Conservation (phyloP, 176 grass and related monocot species). For the Olyra latifolia region DNA sequence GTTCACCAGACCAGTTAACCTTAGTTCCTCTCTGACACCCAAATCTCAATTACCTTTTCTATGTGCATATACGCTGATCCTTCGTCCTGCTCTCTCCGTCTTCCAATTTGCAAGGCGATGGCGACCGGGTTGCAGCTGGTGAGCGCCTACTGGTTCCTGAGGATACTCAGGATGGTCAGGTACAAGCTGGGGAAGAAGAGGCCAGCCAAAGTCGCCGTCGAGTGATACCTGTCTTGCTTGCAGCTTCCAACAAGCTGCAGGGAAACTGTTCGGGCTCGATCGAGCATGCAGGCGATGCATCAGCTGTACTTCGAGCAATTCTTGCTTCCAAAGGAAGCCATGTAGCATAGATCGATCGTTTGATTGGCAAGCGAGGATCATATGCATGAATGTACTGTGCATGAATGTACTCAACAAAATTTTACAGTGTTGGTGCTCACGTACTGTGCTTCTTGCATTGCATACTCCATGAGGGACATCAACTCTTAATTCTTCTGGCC, state of each 20-base stretch:
- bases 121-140: conserved; percentile 75
- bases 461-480: no score
- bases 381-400: no score
- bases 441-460: no score
- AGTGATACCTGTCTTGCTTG: neutral
- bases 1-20: neutral
- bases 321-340: neutral
- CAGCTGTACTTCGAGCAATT: neutral
- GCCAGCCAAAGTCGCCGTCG: conserved; percentile 1
- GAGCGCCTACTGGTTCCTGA: conserved; percentile 84
- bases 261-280: neutral
- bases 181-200: conserved; percentile 66
- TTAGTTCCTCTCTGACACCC: neutral
- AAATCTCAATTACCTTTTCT: conserved; percentile 2
- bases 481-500: no score
- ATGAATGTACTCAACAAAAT: no score
- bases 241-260: neutral
- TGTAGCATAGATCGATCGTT: no score
- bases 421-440: no score
- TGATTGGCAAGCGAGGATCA: no score
- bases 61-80: neutral
- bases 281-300: neutral
- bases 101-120: conserved; percentile 50
- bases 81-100: neutral
- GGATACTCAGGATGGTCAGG: conserved; percentile 69